Base-by-base conservation (phyloP, 2,329 filamentous ascomycete genomes). In the Didymella pomorum region DNA sequence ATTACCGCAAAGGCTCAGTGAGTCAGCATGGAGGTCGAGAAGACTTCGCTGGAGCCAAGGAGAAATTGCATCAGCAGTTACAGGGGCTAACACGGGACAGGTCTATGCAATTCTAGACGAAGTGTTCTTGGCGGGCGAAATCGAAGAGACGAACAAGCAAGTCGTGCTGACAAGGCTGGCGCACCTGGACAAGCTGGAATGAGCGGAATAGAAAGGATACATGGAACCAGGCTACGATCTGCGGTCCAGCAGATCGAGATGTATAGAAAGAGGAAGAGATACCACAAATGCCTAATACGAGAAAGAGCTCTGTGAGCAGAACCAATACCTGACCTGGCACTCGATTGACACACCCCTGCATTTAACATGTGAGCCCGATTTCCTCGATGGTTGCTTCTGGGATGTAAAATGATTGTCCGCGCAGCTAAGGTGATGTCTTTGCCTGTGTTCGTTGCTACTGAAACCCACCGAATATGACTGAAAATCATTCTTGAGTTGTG, bases 71-170 rank as follows among this genome's bases (percentile, higher is more conserved):
- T 25, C 39, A 49, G 43, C 20, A 18, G 4, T 23, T 18, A 8
- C 2, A 6, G 46, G 41, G 21, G 31, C 35, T 47, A 20, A 42
- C 39, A 37, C 11, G 21, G 20, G 4, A 41, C 67, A 89, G 87
- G 94, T 99, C 65, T 99, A 99, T 79, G 95, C 95, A 47, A 99
- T 99, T 64, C 87, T 99, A 26, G 95, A 99, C 75, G 95, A 99
- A 81, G 95, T 99, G 20, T 99, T 99, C 77, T 81, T 99, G 61
- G 95, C 95, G 0, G 95, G 95, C 18, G 95, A 99, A 84, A 97
- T 99, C 61, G 93, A 99, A 80, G 95, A 99, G 85, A 98, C 94
- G 62, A 97, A 92, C 77, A 99, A 98, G 79, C 94, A 98, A 80
- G 95, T 98, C 29, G 95, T 99, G 18, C 81, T 99, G 72, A 98